Percentiles rank a stretch among this genome's conserved stretches.
These are phyloP conservation scores for Silene noctiflora DNA, from an alignment of 179 eudicot genomes.

Conservation along the genomic window DNA sequence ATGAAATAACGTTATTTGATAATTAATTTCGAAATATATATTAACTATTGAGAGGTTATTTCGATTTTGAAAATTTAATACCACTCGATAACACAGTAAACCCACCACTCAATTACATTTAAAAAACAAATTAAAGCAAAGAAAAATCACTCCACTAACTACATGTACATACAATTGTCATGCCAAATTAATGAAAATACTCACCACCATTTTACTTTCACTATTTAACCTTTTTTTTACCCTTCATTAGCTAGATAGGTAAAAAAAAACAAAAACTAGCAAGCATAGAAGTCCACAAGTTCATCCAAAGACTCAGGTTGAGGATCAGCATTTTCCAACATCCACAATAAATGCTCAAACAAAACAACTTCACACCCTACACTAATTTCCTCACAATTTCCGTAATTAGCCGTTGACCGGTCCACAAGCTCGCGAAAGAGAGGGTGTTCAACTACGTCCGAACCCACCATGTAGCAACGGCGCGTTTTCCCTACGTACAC, in stretches of 20 bases:
- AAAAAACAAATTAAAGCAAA: background rate
- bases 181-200: background rate
- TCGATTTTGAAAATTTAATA: too few relatives aligned
- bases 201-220: background rate
- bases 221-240: background rate
- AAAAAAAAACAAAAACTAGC: too few relatives aligned
- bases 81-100: background rate
- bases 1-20: too few relatives aligned
- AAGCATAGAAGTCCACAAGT: constrained; percentile 61
- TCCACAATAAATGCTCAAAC: constrained; percentile 76
- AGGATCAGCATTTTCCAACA: constrained; percentile 75
- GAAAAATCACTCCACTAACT: background rate
- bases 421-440: constrained; percentile 47
- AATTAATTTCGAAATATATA: too few relatives aligned
- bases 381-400: constrained; percentile 27
- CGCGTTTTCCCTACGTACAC: constrained; percentile 68
- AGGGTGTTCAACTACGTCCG: constrained; percentile 47
- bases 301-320: constrained; percentile 67
- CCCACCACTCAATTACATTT: too few relatives aligned
- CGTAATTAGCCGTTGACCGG: constrained; percentile 16
- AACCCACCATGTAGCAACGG: constrained; percentile 44
- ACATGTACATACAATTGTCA: background rate
- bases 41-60: too few relatives aligned
- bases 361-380: constrained; percentile 58
- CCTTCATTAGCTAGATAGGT: too few relatives aligned